These are phyloP conservation scores for Coffea eugenioides DNA, from an alignment of 257 asterid genomes.

Conservation along the genomic window DNA sequence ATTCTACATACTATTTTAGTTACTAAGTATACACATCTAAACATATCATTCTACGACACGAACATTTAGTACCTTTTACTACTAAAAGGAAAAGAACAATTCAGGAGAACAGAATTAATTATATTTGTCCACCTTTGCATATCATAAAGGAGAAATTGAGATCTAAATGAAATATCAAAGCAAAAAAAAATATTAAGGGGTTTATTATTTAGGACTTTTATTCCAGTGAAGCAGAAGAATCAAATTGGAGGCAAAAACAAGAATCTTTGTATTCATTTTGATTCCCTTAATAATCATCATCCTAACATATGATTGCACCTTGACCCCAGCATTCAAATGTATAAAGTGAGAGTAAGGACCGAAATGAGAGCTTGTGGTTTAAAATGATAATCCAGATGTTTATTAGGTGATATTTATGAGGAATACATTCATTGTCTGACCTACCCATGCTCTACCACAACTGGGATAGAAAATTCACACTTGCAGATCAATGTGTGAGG, in stretches of 20 bases:
- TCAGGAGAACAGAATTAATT: neutral
- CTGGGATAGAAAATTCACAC: neutral
- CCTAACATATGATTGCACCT: neutral
- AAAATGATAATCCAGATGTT: neutral
- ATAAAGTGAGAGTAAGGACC: slow-evolving; percentile 4
- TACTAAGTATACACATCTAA: neutral
- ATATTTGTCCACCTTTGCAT: neutral
- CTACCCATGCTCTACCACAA: neutral
- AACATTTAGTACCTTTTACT: neutral
- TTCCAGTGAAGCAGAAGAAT: neutral
- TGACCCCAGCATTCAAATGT: neutral
- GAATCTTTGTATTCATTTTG: neutral
- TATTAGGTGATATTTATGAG: neutral
- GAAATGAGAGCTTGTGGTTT: neutral
- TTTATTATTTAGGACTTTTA: neutral
- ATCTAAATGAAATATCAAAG: neutral
- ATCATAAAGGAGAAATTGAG: neutral
- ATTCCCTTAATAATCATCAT: neutral
- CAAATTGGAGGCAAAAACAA: neutral
- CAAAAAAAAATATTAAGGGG: neutral
- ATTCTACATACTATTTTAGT: neutral
- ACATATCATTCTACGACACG: neutral
- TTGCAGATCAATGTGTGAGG: neutral
- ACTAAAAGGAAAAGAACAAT: neutral
- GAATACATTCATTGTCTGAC: neutral